A percentile compares a stretch with the other conserved stretches of the same genome.
Conservation (phyloP, 495 filamentous ascomycete species). For the Penicillium roqueforti region DNA sequence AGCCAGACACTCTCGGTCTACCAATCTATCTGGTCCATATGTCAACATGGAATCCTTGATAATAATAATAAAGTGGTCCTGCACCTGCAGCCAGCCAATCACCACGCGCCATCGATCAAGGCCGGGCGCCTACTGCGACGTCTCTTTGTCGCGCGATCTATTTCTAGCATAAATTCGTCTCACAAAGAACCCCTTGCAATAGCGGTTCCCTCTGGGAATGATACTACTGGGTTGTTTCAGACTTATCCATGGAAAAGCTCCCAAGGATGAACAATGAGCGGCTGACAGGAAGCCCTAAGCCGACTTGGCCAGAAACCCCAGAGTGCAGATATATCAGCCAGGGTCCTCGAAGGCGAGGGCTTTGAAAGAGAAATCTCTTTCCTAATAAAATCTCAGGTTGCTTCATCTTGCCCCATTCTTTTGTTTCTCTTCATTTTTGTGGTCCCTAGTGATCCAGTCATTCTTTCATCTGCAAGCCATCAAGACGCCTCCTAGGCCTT, state of each 20-base stretch:
- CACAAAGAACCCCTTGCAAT: constrained; percentile 17
- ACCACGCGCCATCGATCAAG: constrained; percentile 1
- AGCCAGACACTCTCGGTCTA: not conserved
- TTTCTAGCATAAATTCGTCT: constrained; percentile 18
- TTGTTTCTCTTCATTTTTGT: constrained; percentile 5
- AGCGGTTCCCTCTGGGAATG: not conserved
- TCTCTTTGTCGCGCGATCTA: constrained; percentile 14
- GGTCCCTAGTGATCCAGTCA: constrained; percentile 6
- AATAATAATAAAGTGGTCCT: constrained; percentile 1
- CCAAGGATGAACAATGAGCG: constrained; percentile 1
- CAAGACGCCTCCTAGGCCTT: not conserved
- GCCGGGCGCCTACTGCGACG: constrained; percentile 27
- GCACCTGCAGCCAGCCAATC: constrained; percentile 14
- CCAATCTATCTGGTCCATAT: not conserved
- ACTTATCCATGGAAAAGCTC: not conserved
- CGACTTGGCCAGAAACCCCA: not conserved
- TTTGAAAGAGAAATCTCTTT: not conserved
- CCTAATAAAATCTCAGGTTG: not conserved
- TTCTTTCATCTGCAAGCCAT: constrained; percentile 14
- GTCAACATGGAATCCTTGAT: not conserved
- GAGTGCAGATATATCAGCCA: constrained; percentile 2
- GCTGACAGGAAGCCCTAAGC: constrained; percentile 6
- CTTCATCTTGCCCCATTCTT: constrained; percentile 16
- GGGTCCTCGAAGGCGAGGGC: not conserved
- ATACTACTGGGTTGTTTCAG: not conserved